These are phyloP conservation scores for Penicillium olsonii DNA, from an alignment of 2,329 filamentous ascomycete genomes.

Conservation along the genomic window DNA sequence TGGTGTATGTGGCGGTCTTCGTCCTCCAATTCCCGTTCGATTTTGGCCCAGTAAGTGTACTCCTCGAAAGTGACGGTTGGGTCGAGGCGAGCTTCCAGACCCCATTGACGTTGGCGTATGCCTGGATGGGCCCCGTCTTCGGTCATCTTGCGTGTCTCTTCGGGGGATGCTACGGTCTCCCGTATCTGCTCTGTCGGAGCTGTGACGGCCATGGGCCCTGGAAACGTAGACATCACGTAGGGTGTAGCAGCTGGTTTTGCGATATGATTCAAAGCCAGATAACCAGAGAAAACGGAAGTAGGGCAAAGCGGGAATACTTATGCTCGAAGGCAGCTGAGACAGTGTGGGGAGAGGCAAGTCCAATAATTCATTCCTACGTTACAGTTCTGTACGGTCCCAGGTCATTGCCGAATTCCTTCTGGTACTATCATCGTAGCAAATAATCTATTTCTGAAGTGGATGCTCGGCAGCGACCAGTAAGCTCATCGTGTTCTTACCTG, in stretches of 20 bases:
- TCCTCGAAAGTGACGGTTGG: constrained; percentile 27
- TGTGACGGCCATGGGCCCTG: constrained; percentile 6
- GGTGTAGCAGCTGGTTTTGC: background rate
- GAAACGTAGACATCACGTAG: constrained; percentile 5
- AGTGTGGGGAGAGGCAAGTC: background rate
- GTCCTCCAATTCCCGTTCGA: constrained; percentile 20
- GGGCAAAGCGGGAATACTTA: too few species aligned
- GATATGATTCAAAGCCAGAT: background rate
- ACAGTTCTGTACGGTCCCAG: background rate
- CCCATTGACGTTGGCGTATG: constrained; percentile 18
- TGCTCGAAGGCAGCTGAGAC: too few species aligned
- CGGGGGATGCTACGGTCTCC: background rate
- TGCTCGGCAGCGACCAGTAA: too few species aligned
- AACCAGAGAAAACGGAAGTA: background rate
- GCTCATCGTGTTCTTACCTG: too few species aligned
- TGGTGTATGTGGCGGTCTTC: constrained; percentile 22
- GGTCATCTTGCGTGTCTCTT: constrained; percentile 1
- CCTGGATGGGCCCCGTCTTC: background rate
- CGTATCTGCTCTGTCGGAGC: constrained; percentile 7
- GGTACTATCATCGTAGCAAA: background rate
- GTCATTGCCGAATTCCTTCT: background rate
- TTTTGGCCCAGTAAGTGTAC: constrained; percentile 23
- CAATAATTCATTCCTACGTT: too few species aligned
- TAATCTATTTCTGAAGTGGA: too few species aligned
- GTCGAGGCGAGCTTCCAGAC: constrained; percentile 25